These are phyloP conservation scores for Fusarium sublunatum DNA, from an alignment of 2,329 filamentous ascomycete genomes.

Conservation along the genomic window DNA sequence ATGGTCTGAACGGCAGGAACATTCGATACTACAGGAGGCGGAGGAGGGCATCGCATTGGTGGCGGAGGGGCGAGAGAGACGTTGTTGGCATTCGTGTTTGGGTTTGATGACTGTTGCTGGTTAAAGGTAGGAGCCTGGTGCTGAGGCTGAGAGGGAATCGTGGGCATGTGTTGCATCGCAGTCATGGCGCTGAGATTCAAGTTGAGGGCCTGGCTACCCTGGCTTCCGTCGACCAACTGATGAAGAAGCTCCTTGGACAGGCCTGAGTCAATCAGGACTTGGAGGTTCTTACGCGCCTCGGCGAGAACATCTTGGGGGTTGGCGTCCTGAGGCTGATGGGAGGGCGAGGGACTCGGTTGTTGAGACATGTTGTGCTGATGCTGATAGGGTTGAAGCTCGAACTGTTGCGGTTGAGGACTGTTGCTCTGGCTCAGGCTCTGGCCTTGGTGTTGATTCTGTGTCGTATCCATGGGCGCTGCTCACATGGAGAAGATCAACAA, in stretches of 20 bases:
- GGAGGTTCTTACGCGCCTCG: slow-evolving; percentile 59
- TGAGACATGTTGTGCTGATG: slow-evolving; percentile 43
- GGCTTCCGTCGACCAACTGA: slow-evolving; percentile 55
- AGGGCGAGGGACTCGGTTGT: slow-evolving; percentile 41
- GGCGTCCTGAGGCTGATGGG: slow-evolving; percentile 48
- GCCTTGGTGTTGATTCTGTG: slow-evolving; percentile 30
- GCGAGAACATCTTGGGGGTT: slow-evolving; percentile 58
- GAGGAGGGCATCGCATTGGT: slow-evolving; percentile 50
- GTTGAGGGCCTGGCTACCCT: slow-evolving; percentile 51
- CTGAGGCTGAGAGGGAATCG: slow-evolving; percentile 33
- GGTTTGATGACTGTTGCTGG: slow-evolving; percentile 25
- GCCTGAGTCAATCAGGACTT: slow-evolving; percentile 59
- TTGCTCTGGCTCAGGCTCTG: slow-evolving; percentile 39
- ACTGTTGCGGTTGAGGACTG: slow-evolving; percentile 43
- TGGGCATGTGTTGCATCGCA: slow-evolving; percentile 26
- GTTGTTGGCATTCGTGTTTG: slow-evolving; percentile 36
- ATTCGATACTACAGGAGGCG: slow-evolving; percentile 44
- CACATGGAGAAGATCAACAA: slow-evolving; percentile 46
- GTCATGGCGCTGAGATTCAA: slow-evolving; percentile 35
- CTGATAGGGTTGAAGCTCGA: slow-evolving; percentile 29
- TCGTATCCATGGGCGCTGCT: slow-evolving; percentile 50
- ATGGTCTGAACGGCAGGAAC: slow-evolving; percentile 35
- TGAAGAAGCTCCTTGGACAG: slow-evolving; percentile 57
- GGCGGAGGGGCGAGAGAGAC: slow-evolving; percentile 46
- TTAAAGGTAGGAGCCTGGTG: slow-evolving; percentile 35